Percentiles rank a stretch among this genome's conserved stretches.
Evolutionary conservation across 129 eudicot species (phyloP).

Genomic region (Flaveria bidentis): DNA sequence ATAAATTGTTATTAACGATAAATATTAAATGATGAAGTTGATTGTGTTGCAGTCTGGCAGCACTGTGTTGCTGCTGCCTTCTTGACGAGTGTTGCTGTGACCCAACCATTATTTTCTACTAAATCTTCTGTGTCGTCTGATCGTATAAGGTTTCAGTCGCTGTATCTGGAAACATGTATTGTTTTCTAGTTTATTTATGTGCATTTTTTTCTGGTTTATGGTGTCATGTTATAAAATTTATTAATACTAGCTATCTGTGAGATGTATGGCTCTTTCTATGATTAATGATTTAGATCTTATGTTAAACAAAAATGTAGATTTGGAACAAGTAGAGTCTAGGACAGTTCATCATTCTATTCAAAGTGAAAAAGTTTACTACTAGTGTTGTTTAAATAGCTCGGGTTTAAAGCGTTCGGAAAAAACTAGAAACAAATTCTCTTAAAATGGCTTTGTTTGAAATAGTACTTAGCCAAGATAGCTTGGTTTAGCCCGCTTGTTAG

Average conservation of each 20-base stretch:
- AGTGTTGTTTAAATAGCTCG: too few species aligned
- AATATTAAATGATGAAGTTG: neutral
- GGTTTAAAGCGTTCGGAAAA: too few species aligned
- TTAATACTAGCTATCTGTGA: neutral
- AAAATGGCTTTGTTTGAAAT: too few species aligned
- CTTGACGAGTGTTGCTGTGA: slow-evolving; percentile 93
- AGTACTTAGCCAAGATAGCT: too few species aligned
- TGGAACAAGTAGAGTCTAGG: too few species aligned
- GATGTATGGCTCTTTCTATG: too few species aligned
- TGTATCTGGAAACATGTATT: neutral
- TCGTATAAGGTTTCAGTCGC: neutral
- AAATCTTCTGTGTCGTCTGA: neutral
- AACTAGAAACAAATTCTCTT: too few species aligned
- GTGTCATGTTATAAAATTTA: neutral
- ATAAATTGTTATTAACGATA: neutral
- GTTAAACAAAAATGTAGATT: too few species aligned
- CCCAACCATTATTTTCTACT: slow-evolving; percentile 68
- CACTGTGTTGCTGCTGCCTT: slow-evolving; percentile 83
- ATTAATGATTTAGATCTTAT: too few species aligned
- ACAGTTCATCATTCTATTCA: too few species aligned
- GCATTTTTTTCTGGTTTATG: slow-evolving; percentile 12
- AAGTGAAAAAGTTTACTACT: too few species aligned
- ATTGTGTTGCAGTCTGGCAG: slow-evolving; percentile 64
- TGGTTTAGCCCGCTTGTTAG: too few species aligned
- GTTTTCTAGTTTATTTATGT: neutral